Evolutionary conservation across 257 asterid genomes (phyloP).

Genomic region (Penstemon eatonii): DNA sequence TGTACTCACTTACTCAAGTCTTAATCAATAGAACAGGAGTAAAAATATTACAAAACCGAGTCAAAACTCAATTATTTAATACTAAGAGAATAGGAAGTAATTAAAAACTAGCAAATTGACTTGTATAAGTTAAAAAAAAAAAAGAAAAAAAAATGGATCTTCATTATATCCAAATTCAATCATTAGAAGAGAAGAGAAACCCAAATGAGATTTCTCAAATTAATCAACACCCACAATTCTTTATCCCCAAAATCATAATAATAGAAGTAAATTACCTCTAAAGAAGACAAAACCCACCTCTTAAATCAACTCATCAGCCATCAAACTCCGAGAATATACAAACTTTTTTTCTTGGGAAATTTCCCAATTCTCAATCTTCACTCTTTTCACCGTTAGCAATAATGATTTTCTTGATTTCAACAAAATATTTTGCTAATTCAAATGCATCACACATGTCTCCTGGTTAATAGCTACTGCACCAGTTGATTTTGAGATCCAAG

Average conservation of each 20-base stretch:
- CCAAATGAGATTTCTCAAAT: slow-evolving; percentile 37
- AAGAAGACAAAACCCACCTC: slow-evolving; percentile 44
- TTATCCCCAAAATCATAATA: slow-evolving; percentile 15
- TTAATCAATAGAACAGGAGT: slow-evolving; percentile 39
- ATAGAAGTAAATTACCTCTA: slow-evolving; percentile 18
- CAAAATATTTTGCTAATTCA: slow-evolving; percentile 49
- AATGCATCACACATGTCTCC: slow-evolving; percentile 43
- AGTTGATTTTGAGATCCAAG: slow-evolving; percentile 58
- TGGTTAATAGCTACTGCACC: slow-evolving; percentile 34
- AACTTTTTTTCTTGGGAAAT: slow-evolving; percentile 21
- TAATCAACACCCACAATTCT: slow-evolving; percentile 23
- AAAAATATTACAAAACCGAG: slow-evolving; percentile 36
- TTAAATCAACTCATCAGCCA: slow-evolving; percentile 31
- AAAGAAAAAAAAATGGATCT: slow-evolving; percentile 31
- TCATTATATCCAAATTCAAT: slow-evolving; percentile 40
- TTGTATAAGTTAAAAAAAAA: slow-evolving; percentile 35
- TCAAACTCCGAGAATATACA: slow-evolving; percentile 25
- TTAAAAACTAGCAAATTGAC: slow-evolving; percentile 46
- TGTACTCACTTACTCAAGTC: slow-evolving; percentile 42
- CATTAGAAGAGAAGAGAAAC: slow-evolving; percentile 34
- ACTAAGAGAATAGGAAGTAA: slow-evolving; percentile 26
- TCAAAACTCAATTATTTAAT: slow-evolving; percentile 54
- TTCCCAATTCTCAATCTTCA: slow-evolving; percentile 33
- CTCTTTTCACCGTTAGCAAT: slow-evolving; percentile 28
- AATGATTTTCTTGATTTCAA: slow-evolving; percentile 47